Evolutionary conservation across 768 basidiomycete genomes (phyloP).

Genomic region (Tulasnella sp.): DNA sequence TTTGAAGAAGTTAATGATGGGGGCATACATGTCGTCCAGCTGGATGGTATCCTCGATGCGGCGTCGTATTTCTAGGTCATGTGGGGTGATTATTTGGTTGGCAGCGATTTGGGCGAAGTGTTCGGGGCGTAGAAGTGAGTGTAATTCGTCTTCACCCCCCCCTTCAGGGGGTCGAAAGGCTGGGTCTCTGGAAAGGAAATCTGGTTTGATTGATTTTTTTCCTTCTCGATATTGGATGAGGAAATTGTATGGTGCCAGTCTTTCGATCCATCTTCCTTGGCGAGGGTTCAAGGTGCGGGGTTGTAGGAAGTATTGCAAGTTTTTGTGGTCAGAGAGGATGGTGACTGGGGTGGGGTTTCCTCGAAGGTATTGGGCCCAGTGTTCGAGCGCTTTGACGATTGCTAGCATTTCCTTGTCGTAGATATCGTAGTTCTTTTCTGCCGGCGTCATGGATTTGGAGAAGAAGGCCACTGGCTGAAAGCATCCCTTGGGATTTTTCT

Average conservation of each 20-base stretch:
- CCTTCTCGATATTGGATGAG: background rate
- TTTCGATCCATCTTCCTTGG: background rate
- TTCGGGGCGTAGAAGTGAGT: background rate
- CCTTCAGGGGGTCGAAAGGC: background rate
- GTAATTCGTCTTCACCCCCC: background rate
- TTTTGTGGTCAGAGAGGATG: background rate
- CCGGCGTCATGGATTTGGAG: conserved; percentile 10
- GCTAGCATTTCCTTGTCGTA: conserved; percentile 27
- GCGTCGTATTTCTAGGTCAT: background rate
- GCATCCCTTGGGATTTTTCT: background rate
- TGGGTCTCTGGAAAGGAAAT: background rate
- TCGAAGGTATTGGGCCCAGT: background rate
- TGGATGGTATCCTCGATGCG: background rate
- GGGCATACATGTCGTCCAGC: background rate
- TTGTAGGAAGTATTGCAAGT: conserved; percentile 15
- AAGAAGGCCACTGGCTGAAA: conserved; percentile 14
- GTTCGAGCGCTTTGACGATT: conserved; percentile 16
- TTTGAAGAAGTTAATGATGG: background rate
- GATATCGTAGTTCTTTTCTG: conserved; percentile 20
- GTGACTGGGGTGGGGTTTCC: background rate
- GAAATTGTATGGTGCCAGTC: background rate
- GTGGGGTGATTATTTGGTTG: background rate
- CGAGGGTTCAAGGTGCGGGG: background rate
- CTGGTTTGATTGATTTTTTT: conserved; percentile 1
- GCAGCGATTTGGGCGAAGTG: background rate